These are phyloP conservation scores for Funneliformis mosseae DNA, from an alignment of 192 early-diverging fungal genomes.

Conservation along the genomic window DNA sequence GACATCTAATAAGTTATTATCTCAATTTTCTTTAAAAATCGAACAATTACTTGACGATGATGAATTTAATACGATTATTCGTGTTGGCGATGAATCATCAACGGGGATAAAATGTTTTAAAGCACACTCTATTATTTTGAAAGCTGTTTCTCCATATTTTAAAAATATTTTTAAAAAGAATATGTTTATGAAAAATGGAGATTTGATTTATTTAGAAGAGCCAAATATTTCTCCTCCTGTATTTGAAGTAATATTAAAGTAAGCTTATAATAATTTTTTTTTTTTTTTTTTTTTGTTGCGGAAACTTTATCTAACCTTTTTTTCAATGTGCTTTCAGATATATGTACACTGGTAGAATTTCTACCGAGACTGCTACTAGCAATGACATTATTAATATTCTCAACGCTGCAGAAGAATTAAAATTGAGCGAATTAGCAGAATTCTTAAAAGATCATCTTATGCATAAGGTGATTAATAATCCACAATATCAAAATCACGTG, in stretches of 20 bases:
- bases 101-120: background rate
- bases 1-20: slow-evolving; percentile 4
- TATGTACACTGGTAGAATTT: slow-evolving; percentile 14
- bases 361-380: background rate
- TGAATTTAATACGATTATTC: slow-evolving; percentile 18
- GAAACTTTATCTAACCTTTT: background rate
- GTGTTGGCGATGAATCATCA: background rate
- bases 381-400: background rate
- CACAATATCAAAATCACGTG: background rate
- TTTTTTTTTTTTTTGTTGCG: background rate
- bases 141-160: slow-evolving; percentile 1
- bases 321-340: background rate
- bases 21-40: background rate
- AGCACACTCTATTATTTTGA: slow-evolving; percentile 17
- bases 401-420: background rate
- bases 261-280: background rate
- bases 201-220: background rate
- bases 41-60: slow-evolving; percentile 16
- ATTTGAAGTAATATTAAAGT: slow-evolving; percentile 22
- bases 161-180: background rate
- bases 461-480: background rate
- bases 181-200: background rate
- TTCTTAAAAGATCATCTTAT: background rate
- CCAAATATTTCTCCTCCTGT: background rate
- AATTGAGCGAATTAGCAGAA: background rate